Evolutionary conservation across 768 basidiomycete genomes (phyloP), one percentile per base, ranked within the genome.

Genomic region (Leccinum arenicola): DNA sequence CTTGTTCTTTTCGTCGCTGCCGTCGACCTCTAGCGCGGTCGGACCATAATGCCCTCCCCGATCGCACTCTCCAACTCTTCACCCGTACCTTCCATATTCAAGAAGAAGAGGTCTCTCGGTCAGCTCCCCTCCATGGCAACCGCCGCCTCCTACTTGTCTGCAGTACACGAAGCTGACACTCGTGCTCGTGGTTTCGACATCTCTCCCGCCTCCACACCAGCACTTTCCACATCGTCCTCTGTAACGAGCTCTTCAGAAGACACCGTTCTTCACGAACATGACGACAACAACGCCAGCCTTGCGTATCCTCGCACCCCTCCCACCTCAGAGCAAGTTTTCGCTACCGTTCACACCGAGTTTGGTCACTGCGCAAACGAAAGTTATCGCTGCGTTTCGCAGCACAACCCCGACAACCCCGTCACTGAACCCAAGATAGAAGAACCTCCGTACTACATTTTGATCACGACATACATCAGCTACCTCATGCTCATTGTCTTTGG

Each of bases 391-490:
- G 81, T 77, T 12, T 88, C 88, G 1, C 78, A 83, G 61, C 87
- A 92, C 69, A 75, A 80, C 10, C 73, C 74, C 2, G 65, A 63
- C 7, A 71, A 76, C 7, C 75, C 82, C 2, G 70, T 90, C 59
- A 75, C 77, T 55, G 70, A 77, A 55, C 82, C 84, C 67, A 75
- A 83, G 57, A 88, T 91, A 61, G 84, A 88, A 63, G 93, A 95
- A 68, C 96, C 96, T 4, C 91, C 93, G 0, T 94, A 97, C 71
- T 95, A 94, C 74, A 88, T 97, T 68, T 82, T 98, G 47, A 74
- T 98, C 61, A 87, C 91, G 9, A 96, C 95, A 6, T 98, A 98
- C 72, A 81, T 96, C 74, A 89, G 90, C 77, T 98, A 96, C 76
- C 83, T 98, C 66, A 81, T 98, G 60, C 85, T 98, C 57, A 96